A percentile compares a stretch with the other conserved stretches of the same genome.
Evolutionary conservation across 371 early-diverging fungal species (phyloP).

Genomic region (Lichtheimia hyalospora): DNA sequence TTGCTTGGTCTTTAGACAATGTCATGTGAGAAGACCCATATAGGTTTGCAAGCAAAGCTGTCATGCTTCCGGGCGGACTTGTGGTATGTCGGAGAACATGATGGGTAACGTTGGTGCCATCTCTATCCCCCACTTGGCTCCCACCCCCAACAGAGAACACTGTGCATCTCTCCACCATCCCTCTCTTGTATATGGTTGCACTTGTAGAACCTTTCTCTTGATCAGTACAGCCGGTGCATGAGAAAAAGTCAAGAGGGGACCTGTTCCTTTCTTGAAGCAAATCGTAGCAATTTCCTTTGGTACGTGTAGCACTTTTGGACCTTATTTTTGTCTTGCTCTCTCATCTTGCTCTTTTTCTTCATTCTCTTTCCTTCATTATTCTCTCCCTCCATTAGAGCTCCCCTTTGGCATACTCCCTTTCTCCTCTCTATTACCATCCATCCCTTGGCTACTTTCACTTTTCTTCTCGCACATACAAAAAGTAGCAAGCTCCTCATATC

Average conservation of each 20-base stretch:
- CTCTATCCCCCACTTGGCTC: neutral
- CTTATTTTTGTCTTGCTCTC: no score
- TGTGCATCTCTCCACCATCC: no score
- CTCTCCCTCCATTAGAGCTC: neutral
- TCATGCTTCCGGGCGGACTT: constrained; percentile 2
- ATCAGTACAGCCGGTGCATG: constrained; percentile 6
- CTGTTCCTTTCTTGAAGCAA: constrained; percentile 3
- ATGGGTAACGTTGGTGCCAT: neutral
- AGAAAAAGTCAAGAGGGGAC: constrained; percentile 4
- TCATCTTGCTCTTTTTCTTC: constrained; percentile 3
- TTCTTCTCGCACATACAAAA: neutral
- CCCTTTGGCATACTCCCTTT: neutral
- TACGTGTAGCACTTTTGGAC: constrained; percentile 4
- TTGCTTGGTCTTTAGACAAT: no score
- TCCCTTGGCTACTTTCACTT: constrained; percentile 2
- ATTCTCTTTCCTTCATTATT: constrained; percentile 1
- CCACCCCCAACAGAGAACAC: neutral
- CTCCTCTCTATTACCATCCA: neutral
- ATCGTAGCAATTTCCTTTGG: neutral
- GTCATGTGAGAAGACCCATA: no score
- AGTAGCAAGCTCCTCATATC: constrained; percentile 1
- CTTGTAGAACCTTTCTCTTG: constrained; percentile 1
- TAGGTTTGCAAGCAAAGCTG: neutral
- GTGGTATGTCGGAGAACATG: neutral
- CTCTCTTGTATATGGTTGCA: no score